Conservation (phyloP, 2,329 filamentous ascomycete species). For the Cladophialophora exuberans region DNA sequence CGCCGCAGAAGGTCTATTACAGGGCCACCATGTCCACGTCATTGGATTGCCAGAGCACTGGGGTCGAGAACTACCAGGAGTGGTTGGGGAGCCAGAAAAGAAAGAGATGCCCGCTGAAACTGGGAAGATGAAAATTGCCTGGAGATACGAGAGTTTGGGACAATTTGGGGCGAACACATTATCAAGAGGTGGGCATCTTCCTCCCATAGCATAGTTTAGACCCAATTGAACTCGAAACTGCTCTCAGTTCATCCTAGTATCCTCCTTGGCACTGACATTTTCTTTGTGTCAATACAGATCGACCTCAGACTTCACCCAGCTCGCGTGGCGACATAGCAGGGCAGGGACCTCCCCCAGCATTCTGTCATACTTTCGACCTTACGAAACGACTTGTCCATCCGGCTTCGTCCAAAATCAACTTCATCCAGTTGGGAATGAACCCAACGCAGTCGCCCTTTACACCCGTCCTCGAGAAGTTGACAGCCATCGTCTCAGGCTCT, state of each 20-base stretch:
- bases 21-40: conserved; percentile 86
- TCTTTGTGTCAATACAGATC: conserved; percentile 30
- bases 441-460: conserved; percentile 60
- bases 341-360: conserved; percentile 43
- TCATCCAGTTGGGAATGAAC: conserved; percentile 51
- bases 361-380: conserved; percentile 76
- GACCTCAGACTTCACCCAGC: conserved; percentile 38
- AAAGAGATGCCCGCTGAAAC: conserved; percentile 49
- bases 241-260: neutral
- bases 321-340: conserved; percentile 44
- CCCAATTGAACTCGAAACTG: conserved; percentile 20
- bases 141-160: conserved; percentile 88
- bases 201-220: conserved; percentile 30
- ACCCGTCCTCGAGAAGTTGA: conserved; percentile 64
- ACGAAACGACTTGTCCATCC: conserved; percentile 66
- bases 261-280: conserved; percentile 17
- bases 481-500: conserved; percentile 55
- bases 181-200: conserved; percentile 61
- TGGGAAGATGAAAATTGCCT: conserved; percentile 98
- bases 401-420: conserved; percentile 55
- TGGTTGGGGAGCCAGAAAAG: conserved; percentile 58
- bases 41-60: conserved; percentile 79
- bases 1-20: conserved; percentile 88
- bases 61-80: conserved; percentile 79
- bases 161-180: conserved; percentile 64